These are phyloP conservation scores for Pythium vanterpoolii DNA, from an alignment of 352 stramenopile genomes.

Conservation along the genomic window DNA sequence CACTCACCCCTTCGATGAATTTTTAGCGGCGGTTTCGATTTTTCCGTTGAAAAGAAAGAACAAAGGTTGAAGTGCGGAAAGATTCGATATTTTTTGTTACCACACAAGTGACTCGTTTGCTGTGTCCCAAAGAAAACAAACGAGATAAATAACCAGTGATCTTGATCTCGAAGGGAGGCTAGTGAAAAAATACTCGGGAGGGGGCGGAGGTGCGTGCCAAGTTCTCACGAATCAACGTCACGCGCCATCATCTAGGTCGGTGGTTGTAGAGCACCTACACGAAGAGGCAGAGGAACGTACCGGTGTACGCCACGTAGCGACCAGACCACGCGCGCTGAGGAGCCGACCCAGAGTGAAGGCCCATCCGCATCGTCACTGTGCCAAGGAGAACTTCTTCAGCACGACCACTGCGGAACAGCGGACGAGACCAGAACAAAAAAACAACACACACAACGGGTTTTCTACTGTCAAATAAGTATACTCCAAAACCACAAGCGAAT, in stretches of 20 bases:
- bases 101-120: not conserved
- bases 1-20: not conserved
- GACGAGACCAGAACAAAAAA: no score
- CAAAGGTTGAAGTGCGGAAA: not conserved
- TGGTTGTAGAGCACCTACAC: no score
- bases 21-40: conserved; percentile 18
- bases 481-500: not conserved
- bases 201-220: not conserved
- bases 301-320: no score
- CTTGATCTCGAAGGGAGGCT: conserved; percentile 3
- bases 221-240: not conserved
- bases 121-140: not conserved
- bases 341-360: no score
- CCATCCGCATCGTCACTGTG: no score
- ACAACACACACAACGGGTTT: not conserved
- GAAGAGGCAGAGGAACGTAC: no score
- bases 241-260: not conserved
- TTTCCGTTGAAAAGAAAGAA: conserved; percentile 27
- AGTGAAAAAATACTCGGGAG: not conserved
- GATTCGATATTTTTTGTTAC: conserved; percentile 8
- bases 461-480: not conserved
- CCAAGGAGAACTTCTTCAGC: no score
- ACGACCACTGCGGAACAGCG: no score
- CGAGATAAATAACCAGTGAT: not conserved
- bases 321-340: no score